phyloP scores from a whole-genome alignment of 495 filamentous ascomycete species.

The Penicillium paxilli region DNA sequence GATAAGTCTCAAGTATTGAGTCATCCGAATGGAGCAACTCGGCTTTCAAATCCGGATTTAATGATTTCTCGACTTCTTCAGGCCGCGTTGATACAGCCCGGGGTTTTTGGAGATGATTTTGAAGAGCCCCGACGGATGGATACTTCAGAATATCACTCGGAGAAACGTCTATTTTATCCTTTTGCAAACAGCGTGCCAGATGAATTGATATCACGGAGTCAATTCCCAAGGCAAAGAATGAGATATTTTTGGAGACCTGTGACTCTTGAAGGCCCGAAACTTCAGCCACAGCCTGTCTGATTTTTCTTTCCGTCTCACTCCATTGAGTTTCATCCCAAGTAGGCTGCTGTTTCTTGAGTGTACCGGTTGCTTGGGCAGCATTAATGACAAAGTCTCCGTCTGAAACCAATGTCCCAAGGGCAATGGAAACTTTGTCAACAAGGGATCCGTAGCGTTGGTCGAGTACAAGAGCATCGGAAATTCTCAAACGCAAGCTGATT shows the following conservation, averaged over 20 bases:
- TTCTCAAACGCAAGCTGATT: conserved; percentile 20
- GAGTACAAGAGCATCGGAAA: not conserved
- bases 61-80: not conserved
- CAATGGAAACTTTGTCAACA: not conserved
- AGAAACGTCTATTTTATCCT: conserved; percentile 16
- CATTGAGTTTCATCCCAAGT: not conserved
- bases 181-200: conserved; percentile 8
- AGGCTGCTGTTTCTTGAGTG: not conserved
- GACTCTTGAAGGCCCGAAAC: not conserved
- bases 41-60: not conserved
- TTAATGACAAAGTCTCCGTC: not conserved
- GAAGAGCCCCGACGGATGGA: conserved; percentile 19
- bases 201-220: not conserved
- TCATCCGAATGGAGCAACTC: not conserved
- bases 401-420: not conserved
- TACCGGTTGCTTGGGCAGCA: not conserved
- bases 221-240: not conserved
- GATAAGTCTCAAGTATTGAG: conserved; percentile 14
- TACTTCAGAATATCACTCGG: conserved; percentile 28
- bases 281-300: not conserved
- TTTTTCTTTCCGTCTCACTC: not conserved
- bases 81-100: not conserved
- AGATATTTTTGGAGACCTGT: not conserved
- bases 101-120: conserved; percentile 7
- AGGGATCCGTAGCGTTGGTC: not conserved